phyloP scores from a whole-genome alignment of 1,284 basidiomycete genomes.

The Apiotrichum brassicae region DNA sequence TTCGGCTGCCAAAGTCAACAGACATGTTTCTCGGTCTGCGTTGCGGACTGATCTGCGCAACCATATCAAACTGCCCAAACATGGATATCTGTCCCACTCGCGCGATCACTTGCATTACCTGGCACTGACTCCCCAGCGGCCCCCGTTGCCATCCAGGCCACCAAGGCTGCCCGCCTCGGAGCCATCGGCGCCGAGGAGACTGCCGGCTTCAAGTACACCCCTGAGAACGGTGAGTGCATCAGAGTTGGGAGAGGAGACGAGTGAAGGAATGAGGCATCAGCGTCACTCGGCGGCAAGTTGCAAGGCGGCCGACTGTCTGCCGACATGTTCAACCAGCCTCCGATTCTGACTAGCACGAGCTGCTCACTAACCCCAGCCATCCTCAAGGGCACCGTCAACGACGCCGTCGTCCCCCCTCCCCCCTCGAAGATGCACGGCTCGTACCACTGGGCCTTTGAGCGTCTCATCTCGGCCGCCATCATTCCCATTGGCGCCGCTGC shows the following conservation, averaged over 20 bases:
- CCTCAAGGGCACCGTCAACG: constrained; percentile 90
- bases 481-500: constrained; percentile 81
- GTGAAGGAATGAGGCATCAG: too few species aligned
- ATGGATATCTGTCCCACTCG: too few species aligned
- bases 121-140: neutral
- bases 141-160: constrained; percentile 27
- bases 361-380: constrained; percentile 59
- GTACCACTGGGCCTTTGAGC: constrained; percentile 97
- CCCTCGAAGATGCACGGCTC: constrained; percentile 79
- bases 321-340: too few species aligned
- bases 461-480: constrained; percentile 76
- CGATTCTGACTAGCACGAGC: neutral
- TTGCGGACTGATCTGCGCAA: too few species aligned
- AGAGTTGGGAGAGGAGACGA: neutral
- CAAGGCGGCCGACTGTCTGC: too few species aligned
- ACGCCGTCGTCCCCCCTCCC: constrained; percentile 80
- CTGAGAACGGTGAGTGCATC: constrained; percentile 23
- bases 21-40: too few species aligned
- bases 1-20: too few species aligned
- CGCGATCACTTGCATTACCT: too few species aligned
- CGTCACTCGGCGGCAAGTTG: too few species aligned
- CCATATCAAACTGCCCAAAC: too few species aligned
- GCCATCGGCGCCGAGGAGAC: constrained; percentile 40
- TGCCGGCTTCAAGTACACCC: constrained; percentile 46
- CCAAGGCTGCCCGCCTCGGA: constrained; percentile 17